phyloP scores from a whole-genome alignment of 805 yeast species.

The Wickerhamomyces queroliae region DNA sequence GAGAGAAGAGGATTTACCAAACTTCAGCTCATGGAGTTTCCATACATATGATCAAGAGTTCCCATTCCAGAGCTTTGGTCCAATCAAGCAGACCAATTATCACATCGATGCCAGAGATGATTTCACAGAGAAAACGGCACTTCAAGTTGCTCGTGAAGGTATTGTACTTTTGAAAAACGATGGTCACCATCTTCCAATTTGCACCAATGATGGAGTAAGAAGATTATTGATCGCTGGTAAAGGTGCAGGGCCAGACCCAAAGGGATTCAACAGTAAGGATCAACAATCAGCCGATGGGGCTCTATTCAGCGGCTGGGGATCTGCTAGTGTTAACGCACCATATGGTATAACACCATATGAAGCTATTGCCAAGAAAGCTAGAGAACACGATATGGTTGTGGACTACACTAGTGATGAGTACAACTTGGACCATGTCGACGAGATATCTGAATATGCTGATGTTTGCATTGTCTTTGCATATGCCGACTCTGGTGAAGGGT shows the following conservation, averaged over 20 bases:
- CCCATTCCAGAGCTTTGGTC: slow-evolving; percentile 49
- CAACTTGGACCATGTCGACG: slow-evolving; percentile 37
- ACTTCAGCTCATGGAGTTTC: slow-evolving; percentile 53
- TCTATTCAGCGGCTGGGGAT: slow-evolving; percentile 59
- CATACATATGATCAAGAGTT: slow-evolving; percentile 49
- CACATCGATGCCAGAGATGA: slow-evolving; percentile 48
- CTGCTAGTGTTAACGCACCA: slow-evolving; percentile 52
- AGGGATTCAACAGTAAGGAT: slow-evolving; percentile 50
- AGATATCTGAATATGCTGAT: slow-evolving; percentile 43
- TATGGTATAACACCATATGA: slow-evolving; percentile 54
- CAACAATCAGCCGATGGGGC: slow-evolving; percentile 49
- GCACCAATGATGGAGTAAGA: slow-evolving; percentile 34
- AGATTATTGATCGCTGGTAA: slow-evolving; percentile 41
- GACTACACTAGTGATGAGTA: slow-evolving; percentile 41
- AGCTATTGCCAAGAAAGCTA: slow-evolving; percentile 44
- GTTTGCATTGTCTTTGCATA: slow-evolving; percentile 48
- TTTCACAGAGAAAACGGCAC: slow-evolving; percentile 41
- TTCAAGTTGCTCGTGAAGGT: slow-evolving; percentile 52
- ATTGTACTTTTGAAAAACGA: slow-evolving; percentile 49
- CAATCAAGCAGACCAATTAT: slow-evolving; percentile 46
- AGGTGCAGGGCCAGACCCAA: slow-evolving; percentile 45
- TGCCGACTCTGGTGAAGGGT: slow-evolving; percentile 56
- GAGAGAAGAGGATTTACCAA: slow-evolving; percentile 38
- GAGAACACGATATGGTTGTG: slow-evolving; percentile 37
- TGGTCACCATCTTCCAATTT: slow-evolving; percentile 47